Percentiles rank a stretch among this genome's conserved stretches.
Conservation (phyloP, 306 rosid species). For the Malus sylvestris region DNA sequence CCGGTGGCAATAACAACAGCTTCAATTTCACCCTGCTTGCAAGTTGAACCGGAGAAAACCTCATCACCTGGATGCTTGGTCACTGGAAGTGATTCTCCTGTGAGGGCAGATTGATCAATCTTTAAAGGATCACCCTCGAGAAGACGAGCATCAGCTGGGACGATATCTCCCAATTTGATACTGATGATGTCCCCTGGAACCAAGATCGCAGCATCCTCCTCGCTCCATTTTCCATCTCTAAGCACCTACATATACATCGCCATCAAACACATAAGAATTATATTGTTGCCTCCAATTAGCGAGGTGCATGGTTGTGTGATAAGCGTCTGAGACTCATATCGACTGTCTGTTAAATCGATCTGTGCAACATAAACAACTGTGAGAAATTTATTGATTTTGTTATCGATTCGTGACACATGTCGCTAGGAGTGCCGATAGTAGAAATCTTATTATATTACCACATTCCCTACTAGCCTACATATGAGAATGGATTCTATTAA, state of each 20-base stretch:
- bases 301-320: not conserved
- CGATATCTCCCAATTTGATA: slow-evolving; percentile 84
- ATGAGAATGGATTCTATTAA: not conserved
- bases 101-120: slow-evolving; percentile 91
- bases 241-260: slow-evolving; percentile 51
- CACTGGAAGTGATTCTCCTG: slow-evolving; percentile 97
- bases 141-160: slow-evolving; percentile 99
- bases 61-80: slow-evolving; percentile 89
- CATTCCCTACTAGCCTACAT: not conserved
- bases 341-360: not conserved
- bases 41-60: slow-evolving; percentile 95
- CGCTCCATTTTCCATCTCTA: slow-evolving; percentile 90
- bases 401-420: not conserved
- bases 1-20: slow-evolving; percentile 98
- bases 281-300: not conserved
- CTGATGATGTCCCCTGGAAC: slow-evolving; percentile 97
- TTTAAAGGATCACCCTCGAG: slow-evolving; percentile 96
- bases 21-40: slow-evolving; percentile 97
- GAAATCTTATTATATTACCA: not conserved
- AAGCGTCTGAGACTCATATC: not conserved
- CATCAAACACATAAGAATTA: slow-evolving; percentile 2
- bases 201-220: slow-evolving; percentile 83
- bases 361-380: not conserved
- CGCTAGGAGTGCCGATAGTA: not conserved
- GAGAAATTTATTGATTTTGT: not conserved